phyloP scores from a whole-genome alignment of 2,329 filamentous ascomycete species.

The Paecilomyces formosus region DNA sequence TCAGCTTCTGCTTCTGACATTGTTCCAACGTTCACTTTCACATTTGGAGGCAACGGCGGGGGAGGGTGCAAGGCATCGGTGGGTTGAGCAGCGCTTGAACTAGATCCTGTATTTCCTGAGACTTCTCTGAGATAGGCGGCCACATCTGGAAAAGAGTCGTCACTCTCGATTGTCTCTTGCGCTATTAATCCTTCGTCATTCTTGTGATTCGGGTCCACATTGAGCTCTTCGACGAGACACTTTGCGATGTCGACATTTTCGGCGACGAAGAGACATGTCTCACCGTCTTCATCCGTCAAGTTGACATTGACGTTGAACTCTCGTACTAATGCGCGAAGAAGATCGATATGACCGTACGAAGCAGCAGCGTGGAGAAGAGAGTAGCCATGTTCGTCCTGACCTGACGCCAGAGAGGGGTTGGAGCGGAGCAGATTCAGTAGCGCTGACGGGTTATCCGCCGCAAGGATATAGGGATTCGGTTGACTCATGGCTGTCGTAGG shows the following conservation, averaged over 20 bases:
- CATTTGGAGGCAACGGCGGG: conserved; percentile 64
- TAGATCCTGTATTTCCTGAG: conserved; percentile 17
- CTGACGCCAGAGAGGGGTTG: conserved; percentile 66
- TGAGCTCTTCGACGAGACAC: conserved; percentile 74
- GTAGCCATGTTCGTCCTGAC: conserved; percentile 87
- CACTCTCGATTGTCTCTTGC: conserved; percentile 67
- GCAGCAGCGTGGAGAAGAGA: conserved; percentile 87
- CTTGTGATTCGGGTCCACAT: conserved; percentile 56
- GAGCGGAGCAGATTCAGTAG: conserved; percentile 68
- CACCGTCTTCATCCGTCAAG: conserved; percentile 79
- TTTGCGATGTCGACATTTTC: conserved; percentile 74
- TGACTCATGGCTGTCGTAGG: conserved; percentile 23
- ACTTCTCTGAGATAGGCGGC: conserved; percentile 58
- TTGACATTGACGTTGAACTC: conserved; percentile 75
- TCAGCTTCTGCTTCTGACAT: conserved; percentile 53
- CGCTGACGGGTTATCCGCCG: conserved; percentile 69
- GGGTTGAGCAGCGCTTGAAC: conserved; percentile 15
- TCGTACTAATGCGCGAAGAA: conserved; percentile 66
- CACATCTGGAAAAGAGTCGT: conserved; percentile 70
- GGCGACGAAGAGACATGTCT: conserved; percentile 90
- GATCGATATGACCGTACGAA: conserved; percentile 79
- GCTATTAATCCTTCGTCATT: conserved; percentile 76
- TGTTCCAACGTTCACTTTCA: conserved; percentile 70
- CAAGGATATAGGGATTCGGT: conserved; percentile 63
- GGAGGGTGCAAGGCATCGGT: conserved; percentile 38